Evolutionary conservation across 768 basidiomycete genomes (phyloP).

Genomic region (Dentipellis fragilis): DNA sequence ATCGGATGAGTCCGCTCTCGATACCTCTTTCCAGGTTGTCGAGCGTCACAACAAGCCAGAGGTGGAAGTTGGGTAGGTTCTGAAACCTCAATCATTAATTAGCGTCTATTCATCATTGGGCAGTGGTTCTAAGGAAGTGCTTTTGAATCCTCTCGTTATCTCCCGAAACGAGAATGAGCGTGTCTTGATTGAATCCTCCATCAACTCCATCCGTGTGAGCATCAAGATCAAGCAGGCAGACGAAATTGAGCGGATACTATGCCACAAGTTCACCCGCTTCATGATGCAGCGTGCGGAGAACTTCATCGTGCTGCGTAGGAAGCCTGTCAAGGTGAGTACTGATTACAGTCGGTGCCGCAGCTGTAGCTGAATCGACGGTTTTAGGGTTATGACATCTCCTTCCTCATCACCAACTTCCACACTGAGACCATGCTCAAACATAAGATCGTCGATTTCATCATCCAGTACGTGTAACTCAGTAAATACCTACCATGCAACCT

Average conservation of each 20-base stretch:
- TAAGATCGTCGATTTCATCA: slow-evolving; percentile 99
- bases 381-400: slow-evolving; percentile 97
- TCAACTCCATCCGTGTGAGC: slow-evolving; percentile 94
- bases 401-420: slow-evolving; percentile 95
- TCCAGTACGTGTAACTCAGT: slow-evolving; percentile 53
- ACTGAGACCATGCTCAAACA: slow-evolving; percentile 99
- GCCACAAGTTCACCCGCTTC: slow-evolving; percentile 97
- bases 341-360: slow-evolving; percentile 16
- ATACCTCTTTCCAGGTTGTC: slow-evolving; percentile 54
- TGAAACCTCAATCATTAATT: not conserved
- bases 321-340: slow-evolving; percentile 64
- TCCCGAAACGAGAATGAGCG: slow-evolving; percentile 96
- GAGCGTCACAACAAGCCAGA: slow-evolving; percentile 98
- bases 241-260: slow-evolving; percentile 94
- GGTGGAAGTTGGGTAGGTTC: slow-evolving; percentile 68
- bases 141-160: slow-evolving; percentile 88
- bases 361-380: too few relatives aligned
- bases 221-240: slow-evolving; percentile 99
- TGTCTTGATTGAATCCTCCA: slow-evolving; percentile 92
- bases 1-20: slow-evolving; percentile 7
- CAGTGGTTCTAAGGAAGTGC: slow-evolving; percentile 88
- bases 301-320: slow-evolving; percentile 92
- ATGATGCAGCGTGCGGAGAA: slow-evolving; percentile 99
- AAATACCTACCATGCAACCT: not conserved
- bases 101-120: not conserved